Percentiles rank a stretch among this genome's conserved stretches.
phyloP scores from a whole-genome alignment of 163 green algal genomes.

The Trebouxiophyceae sp. region DNA sequence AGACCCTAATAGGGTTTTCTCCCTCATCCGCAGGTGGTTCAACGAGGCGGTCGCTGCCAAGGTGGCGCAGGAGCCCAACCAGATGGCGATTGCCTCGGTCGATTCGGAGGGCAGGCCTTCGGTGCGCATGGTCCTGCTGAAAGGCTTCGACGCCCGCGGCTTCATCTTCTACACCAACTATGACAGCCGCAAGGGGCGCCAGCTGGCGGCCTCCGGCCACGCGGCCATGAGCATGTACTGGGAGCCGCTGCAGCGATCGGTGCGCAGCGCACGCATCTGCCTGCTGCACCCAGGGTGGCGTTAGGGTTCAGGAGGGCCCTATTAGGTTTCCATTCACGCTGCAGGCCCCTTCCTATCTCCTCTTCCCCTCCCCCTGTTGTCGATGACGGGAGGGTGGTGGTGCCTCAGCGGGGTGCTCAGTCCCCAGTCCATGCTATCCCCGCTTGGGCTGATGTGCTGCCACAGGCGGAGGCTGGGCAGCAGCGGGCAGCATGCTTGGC shows the following conservation, averaged over 20 bases:
- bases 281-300: no score
- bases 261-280: no score
- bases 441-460: no score
- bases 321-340: no score
- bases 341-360: no score
- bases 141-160: slow-evolving; percentile 52
- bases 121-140: slow-evolving; percentile 73
- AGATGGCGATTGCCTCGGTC: slow-evolving; percentile 63
- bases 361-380: no score
- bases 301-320: no score
- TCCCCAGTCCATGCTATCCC: no score
- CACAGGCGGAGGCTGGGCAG: no score
- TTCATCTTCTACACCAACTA: slow-evolving; percentile 95
- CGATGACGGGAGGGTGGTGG: no score
- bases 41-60: slow-evolving; percentile 39
- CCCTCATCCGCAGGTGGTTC: slow-evolving; percentile 59
- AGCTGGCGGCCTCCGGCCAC: slow-evolving; percentile 29
- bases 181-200: slow-evolving; percentile 53
- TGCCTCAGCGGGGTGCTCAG: no score
- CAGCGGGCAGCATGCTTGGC: not conserved
- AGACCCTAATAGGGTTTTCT: no score
- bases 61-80: slow-evolving; percentile 70
- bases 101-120: slow-evolving; percentile 40
- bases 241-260: slow-evolving; percentile 68
- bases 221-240: slow-evolving; percentile 78